Conservation (phyloP, 1,284 basidiomycete species). For the Rhodotorula sp. region DNA sequence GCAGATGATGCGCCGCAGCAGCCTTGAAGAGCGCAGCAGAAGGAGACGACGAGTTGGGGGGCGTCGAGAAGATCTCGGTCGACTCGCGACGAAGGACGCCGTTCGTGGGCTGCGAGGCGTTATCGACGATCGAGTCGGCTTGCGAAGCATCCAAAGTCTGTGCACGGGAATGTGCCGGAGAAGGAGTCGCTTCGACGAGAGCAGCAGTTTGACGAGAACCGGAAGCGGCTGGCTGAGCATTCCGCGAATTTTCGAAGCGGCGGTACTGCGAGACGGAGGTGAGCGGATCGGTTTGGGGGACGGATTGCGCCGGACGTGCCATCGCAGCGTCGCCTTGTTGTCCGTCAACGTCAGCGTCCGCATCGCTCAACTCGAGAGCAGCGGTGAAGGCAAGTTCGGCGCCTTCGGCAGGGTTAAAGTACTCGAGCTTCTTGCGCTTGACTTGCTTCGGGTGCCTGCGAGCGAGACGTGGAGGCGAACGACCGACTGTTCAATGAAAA, state of each 20-base stretch:
- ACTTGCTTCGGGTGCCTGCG: constrained; percentile 18
- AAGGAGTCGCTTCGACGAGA: constrained; percentile 12
- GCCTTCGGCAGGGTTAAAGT: constrained; percentile 27
- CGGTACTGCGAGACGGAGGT: neutral
- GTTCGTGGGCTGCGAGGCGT: neutral
- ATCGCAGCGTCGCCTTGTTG: neutral
- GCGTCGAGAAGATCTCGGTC: constrained; percentile 5
- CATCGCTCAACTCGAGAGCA: neutral
- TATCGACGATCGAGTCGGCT: constrained; percentile 14
- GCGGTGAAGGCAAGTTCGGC: constrained; percentile 5
- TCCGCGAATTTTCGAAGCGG: neutral
- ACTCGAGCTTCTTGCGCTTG: constrained; percentile 18
- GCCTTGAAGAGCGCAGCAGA: neutral
- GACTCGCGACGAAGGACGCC: too few species aligned
- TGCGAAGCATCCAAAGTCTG: neutral
- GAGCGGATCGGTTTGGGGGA: neutral
- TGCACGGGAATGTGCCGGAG: neutral
- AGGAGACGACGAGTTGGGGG: neutral
- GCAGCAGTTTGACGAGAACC: neutral
- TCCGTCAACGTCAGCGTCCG: neutral
- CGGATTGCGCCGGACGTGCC: neutral
- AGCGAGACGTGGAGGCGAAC: rapidly evolving
- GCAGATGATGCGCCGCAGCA: too few species aligned
- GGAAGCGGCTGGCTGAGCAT: neutral
- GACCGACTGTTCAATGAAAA: rapidly evolving